Percentiles rank a stretch among this genome's conserved stretches.
These are phyloP conservation scores for Melanogaster broomeanus DNA, from an alignment of 768 basidiomycete genomes.

Conservation along the genomic window DNA sequence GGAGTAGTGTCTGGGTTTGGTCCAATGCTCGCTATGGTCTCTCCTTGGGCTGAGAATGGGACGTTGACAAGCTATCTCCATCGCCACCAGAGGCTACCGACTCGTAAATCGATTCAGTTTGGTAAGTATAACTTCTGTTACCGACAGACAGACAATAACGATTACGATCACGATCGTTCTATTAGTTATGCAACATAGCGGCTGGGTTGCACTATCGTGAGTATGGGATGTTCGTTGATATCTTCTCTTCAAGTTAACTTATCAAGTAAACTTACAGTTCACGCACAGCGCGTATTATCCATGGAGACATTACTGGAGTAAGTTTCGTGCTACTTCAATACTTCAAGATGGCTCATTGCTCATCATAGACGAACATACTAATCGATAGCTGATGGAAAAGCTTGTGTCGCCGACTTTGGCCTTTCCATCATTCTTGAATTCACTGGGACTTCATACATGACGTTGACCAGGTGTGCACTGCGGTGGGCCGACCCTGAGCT, in stretches of 20 bases:
- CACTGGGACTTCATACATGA: slow-evolving; percentile 18
- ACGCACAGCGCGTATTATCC: not conserved
- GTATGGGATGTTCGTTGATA: not conserved
- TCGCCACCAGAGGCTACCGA: not conserved
- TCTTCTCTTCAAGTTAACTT: too few species aligned
- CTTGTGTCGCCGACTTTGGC: slow-evolving; percentile 45
- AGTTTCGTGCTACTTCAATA: not conserved
- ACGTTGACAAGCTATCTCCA: slow-evolving; percentile 16
- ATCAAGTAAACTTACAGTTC: not conserved
- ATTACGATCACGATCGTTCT: too few species aligned
- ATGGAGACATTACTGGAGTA: slow-evolving; percentile 9
- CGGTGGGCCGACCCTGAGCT: slow-evolving; percentile 46
- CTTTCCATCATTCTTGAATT: slow-evolving; percentile 41
- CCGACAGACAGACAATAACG: not conserved
- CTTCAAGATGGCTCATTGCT: not conserved
- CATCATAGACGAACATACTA: slow-evolving; percentile 19
- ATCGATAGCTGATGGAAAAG: slow-evolving; percentile 40
- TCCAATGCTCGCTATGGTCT: slow-evolving; percentile 23
- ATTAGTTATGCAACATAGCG: not conserved
- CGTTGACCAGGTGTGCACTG: slow-evolving; percentile 32
- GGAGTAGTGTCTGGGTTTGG: slow-evolving; percentile 23
- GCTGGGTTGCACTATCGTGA: not conserved
- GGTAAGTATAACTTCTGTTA: slow-evolving; percentile 7
- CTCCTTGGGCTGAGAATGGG: slow-evolving; percentile 22
- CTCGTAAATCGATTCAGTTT: slow-evolving; percentile 16